phyloP scores from a whole-genome alignment of 2,329 filamentous ascomycete species.

The Phoma sp. region DNA sequence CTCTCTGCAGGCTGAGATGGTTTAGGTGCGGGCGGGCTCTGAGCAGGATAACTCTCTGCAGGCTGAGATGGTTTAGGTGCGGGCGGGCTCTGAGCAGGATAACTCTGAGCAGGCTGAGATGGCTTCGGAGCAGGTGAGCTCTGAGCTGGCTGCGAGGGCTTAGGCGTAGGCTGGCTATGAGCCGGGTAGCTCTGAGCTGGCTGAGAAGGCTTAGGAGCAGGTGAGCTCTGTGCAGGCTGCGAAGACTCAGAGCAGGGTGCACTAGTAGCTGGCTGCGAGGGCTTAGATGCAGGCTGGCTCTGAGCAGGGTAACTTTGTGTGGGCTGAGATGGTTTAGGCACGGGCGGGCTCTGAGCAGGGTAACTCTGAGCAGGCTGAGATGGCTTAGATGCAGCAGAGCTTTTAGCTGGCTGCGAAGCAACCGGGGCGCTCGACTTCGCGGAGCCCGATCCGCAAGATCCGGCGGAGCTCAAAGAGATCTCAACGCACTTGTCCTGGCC shows the following conservation, averaged over 20 bases:
- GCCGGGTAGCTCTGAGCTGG: too few species aligned
- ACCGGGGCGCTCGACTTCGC: slow-evolving; percentile 6
- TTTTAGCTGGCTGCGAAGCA: slow-evolving; percentile 6
- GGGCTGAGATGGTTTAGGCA: slow-evolving; percentile 4
- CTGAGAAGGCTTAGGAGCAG: slow-evolving; percentile 4
- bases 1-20: neutral
- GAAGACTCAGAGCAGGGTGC: slow-evolving; percentile 6
- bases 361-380: neutral
- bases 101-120: too few species aligned
- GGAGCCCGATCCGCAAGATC: slow-evolving; percentile 34
- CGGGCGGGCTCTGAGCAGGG: neutral
- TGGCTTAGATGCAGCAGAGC: slow-evolving; percentile 1
- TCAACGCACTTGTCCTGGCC: slow-evolving; percentile 59
- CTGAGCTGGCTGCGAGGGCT: too few species aligned
- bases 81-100: too few species aligned
- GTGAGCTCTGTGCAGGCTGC: slow-evolving; percentile 2
- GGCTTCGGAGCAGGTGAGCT: too few species aligned
- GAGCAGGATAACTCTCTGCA: too few species aligned
- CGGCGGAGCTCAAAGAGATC: slow-evolving; percentile 52
- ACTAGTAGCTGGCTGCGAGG: neutral
- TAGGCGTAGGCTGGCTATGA: too few species aligned
- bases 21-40: too few species aligned
- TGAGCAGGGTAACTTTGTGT: neutral
- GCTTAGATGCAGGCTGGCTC: neutral
- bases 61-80: neutral